These are phyloP conservation scores for Biscogniauxia mediterranea DNA, from an alignment of 2,329 filamentous ascomycete species.

Conservation along the genomic window DNA sequence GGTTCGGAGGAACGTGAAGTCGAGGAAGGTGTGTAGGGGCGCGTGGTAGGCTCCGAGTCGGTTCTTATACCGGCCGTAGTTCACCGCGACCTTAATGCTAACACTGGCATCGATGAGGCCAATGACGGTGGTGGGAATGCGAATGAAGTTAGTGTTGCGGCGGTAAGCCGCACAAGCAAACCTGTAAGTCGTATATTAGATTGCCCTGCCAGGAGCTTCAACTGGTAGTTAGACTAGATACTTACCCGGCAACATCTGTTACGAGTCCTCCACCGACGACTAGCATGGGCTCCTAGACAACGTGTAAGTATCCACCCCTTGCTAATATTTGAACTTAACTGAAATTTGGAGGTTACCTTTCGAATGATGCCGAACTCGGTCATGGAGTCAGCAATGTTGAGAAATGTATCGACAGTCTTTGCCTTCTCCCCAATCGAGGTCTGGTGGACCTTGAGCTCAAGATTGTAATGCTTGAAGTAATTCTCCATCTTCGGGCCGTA, in stretches of 20 bases:
- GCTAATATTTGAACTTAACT: not conserved
- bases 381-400: conserved; percentile 72
- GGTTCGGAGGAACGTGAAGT: conserved; percentile 70
- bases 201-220: too few species aligned
- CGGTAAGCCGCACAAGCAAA: conserved; percentile 72
- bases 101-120: conserved; percentile 74
- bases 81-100: conserved; percentile 76
- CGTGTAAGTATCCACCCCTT: conserved; percentile 7
- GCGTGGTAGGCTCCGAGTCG: conserved; percentile 71
- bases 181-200: conserved; percentile 34
- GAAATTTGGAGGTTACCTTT: conserved; percentile 41
- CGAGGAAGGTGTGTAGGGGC: conserved; percentile 69
- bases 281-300: conserved; percentile 56
- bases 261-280: conserved; percentile 68
- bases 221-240: conserved; percentile 28
- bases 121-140: conserved; percentile 72
- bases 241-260: conserved; percentile 72
- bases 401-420: conserved; percentile 68
- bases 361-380: conserved; percentile 69
- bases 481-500: conserved; percentile 64
- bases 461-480: conserved; percentile 65
- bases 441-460: conserved; percentile 65
- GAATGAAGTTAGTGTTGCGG: conserved; percentile 71
- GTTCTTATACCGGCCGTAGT: conserved; percentile 76
- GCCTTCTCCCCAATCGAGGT: conserved; percentile 75